Evolutionary conservation across 202 grass and related monocot genomes (phyloP).

Genomic region (Hordeum pubiflorum): DNA sequence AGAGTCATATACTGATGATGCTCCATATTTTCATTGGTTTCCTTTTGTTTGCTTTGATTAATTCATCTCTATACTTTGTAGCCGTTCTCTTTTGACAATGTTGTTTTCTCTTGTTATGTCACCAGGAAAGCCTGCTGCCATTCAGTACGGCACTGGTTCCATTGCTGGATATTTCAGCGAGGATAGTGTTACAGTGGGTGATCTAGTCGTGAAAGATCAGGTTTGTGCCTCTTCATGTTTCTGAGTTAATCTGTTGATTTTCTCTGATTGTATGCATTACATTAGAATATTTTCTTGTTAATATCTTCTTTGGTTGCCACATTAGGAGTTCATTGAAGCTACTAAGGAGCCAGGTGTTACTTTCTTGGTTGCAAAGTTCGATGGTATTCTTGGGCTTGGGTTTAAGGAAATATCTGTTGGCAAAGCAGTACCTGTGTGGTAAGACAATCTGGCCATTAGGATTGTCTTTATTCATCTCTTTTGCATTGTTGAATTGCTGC

Average conservation of each 20-base stretch:
- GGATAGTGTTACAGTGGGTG: constrained; percentile 65
- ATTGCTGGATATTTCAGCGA: constrained; percentile 79
- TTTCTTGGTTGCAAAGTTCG: constrained; percentile 84
- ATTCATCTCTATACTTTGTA: neutral
- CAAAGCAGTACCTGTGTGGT: constrained; percentile 74
- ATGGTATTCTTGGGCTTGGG: constrained; percentile 92
- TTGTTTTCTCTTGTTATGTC: constrained; percentile 28
- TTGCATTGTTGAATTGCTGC: neutral
- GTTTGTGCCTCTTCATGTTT: constrained; percentile 32
- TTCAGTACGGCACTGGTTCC: constrained; percentile 77
- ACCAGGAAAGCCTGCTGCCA: constrained; percentile 71
- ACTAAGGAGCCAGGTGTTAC: constrained; percentile 72
- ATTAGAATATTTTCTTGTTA: neutral
- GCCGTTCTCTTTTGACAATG: neutral
- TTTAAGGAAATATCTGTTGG: constrained; percentile 94
- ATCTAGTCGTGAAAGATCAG: constrained; percentile 71
- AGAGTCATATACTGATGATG: neutral
- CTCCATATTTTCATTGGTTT: neutral
- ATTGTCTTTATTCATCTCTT: neutral
- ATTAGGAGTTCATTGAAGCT: constrained; percentile 89
- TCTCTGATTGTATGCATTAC: neutral
- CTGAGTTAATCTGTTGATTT: neutral
- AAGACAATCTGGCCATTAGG: constrained; percentile 19
- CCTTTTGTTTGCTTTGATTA: neutral
- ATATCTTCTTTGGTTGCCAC: neutral